Evolutionary conservation across 495 filamentous ascomycete genomes (phyloP).

Genomic region (Pyronema omphalodes): DNA sequence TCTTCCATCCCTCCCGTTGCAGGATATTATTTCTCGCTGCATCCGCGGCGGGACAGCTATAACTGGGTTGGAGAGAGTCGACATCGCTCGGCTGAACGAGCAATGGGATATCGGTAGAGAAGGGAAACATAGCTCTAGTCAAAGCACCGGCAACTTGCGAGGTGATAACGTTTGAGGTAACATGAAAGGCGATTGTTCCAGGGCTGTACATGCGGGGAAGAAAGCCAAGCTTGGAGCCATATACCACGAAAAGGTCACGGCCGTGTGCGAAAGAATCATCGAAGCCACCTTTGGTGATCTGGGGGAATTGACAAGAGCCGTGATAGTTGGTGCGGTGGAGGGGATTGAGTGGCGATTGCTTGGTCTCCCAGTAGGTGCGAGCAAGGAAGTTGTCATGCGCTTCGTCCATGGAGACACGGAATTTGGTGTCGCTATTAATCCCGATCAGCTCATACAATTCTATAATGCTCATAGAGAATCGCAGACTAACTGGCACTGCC

Average conservation of each 20-base stretch:
- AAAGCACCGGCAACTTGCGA: slow-evolving; percentile 50
- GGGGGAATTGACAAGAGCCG: slow-evolving; percentile 52
- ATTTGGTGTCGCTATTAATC: not conserved
- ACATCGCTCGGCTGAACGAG: slow-evolving; percentile 26
- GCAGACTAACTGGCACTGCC: slow-evolving; percentile 35
- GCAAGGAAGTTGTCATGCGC: slow-evolving; percentile 27
- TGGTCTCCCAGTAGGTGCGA: slow-evolving; percentile 38
- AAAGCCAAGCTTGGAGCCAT: slow-evolving; percentile 40
- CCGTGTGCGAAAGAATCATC: slow-evolving; percentile 51
- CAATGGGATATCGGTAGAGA: slow-evolving; percentile 25
- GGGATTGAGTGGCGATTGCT: slow-evolving; percentile 37
- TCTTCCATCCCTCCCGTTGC: slow-evolving; percentile 35
- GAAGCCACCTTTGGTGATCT: slow-evolving; percentile 45
- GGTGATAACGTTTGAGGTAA: slow-evolving; percentile 54
- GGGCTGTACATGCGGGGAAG: slow-evolving; percentile 32
- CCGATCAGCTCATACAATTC: not conserved
- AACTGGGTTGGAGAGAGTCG: slow-evolving; percentile 47
- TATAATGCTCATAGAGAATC: too few species aligned
- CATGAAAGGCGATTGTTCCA: slow-evolving; percentile 34
- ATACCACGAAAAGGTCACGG: slow-evolving; percentile 42
- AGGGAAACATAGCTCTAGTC: slow-evolving; percentile 38
- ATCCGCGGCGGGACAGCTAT: slow-evolving; percentile 34
- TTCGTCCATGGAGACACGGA: slow-evolving; percentile 12
- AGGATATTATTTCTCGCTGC: slow-evolving; percentile 31
- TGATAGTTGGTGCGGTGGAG: slow-evolving; percentile 38